Percentiles rank a stretch among this genome's conserved stretches.
phyloP scores from a whole-genome alignment of 2,329 filamentous ascomycete genomes.

The Huntiella savannae region DNA sequence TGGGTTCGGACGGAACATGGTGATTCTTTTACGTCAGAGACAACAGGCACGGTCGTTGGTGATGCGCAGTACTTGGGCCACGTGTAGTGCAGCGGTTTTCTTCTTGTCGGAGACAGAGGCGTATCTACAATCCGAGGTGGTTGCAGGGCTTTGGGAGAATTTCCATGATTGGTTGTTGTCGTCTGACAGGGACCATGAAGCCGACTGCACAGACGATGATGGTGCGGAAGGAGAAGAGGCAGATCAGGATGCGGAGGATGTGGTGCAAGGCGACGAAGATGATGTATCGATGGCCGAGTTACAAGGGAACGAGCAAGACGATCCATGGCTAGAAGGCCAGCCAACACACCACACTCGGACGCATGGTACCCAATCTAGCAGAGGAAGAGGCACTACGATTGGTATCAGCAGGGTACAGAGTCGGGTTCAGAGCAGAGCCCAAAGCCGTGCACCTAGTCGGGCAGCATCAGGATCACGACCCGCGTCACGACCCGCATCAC shows the following conservation, averaged over 20 bases:
- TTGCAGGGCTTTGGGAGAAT: constrained; percentile 60
- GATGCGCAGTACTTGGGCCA: constrained; percentile 79
- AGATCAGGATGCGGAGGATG: neutral
- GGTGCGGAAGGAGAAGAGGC: neutral
- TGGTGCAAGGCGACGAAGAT: neutral
- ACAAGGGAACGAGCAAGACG: constrained; percentile 13
- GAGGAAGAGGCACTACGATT: neutral
- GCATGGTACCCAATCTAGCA: neutral
- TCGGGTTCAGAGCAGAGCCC: neutral
- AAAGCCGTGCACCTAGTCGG: neutral
- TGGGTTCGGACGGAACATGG: constrained; percentile 37
- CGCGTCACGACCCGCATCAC: constrained; percentile 43
- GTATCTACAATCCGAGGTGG: constrained; percentile 79
- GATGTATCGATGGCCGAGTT: constrained; percentile 1
- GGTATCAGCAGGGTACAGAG: neutral
- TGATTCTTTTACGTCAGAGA: constrained; percentile 42
- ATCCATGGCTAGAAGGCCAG: constrained; percentile 16
- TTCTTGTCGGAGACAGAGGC: constrained; percentile 72
- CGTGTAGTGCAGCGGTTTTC: constrained; percentile 69
- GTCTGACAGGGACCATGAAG: constrained; percentile 17
- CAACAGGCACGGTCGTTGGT: constrained; percentile 42
- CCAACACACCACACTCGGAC: constrained; percentile 12
- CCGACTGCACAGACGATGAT: constrained; percentile 4
- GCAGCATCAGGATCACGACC: constrained; percentile 11
- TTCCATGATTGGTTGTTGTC: constrained; percentile 57